A percentile compares a stretch with the other conserved stretches of the same genome.
These are phyloP conservation scores for Blastomyces silverae DNA, from an alignment of 2,329 filamentous ascomycete genomes.

Conservation along the genomic window DNA sequence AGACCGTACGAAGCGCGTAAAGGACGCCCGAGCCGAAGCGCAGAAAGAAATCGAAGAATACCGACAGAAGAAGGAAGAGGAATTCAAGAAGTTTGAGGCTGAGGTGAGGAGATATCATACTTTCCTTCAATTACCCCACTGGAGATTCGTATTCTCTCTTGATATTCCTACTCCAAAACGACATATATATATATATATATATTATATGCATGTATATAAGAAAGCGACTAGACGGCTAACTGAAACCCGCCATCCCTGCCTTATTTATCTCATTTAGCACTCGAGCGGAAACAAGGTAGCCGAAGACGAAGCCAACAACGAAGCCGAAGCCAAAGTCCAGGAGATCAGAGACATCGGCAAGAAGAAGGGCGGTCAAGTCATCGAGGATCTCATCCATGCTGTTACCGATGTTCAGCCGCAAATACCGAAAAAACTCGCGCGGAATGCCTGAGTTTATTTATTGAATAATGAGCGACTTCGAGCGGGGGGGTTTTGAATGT, in stretches of 20 bases:
- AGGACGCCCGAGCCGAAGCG: constrained; percentile 90
- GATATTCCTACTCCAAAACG: not conserved
- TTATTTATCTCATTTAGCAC: constrained; percentile 55
- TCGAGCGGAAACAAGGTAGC: constrained; percentile 81
- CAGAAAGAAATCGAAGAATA: constrained; percentile 98
- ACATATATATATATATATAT: not conserved
- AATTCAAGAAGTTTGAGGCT: constrained; percentile 91
- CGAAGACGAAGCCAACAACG: constrained; percentile 70
- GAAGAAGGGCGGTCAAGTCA: constrained; percentile 70
- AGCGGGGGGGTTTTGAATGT: not conserved
- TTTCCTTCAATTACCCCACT: not conserved
- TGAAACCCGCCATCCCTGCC: not conserved
- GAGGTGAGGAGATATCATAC: constrained; percentile 48
- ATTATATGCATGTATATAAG: not conserved
- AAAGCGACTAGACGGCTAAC: not conserved
- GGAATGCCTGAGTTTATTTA: constrained; percentile 25
- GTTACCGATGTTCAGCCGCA: constrained; percentile 77
- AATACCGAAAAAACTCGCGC: constrained; percentile 47
- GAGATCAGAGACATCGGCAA: constrained; percentile 75
- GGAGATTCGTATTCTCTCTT: not conserved
- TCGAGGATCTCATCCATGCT: constrained; percentile 75
- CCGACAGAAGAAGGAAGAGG: constrained; percentile 78
- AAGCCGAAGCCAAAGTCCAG: constrained; percentile 72
- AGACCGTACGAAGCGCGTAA: constrained; percentile 95
- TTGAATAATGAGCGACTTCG: not conserved